Percentiles rank a stretch among this genome's conserved stretches.
Conservation (phyloP, 768 basidiomycete species). For the Mycena galericulata region DNA sequence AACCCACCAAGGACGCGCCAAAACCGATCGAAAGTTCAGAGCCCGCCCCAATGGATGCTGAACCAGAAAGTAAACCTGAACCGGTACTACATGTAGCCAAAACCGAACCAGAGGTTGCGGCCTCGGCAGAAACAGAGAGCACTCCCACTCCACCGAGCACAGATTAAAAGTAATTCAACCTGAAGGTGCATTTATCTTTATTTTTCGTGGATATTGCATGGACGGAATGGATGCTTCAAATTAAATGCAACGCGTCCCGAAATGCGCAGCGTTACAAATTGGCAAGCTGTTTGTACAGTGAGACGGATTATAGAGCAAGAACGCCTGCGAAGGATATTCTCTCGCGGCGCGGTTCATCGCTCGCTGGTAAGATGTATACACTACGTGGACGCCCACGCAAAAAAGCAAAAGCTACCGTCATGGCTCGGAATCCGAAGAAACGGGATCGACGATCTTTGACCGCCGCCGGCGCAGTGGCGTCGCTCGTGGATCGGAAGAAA, state of each 20-base stretch:
- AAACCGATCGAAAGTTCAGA: neutral
- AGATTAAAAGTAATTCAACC: neutral
- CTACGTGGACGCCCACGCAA: no score
- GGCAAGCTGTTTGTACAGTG: neutral
- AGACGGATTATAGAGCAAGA: neutral
- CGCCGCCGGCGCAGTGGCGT: conserved; percentile 59
- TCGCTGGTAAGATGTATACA: no score
- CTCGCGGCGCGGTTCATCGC: neutral
- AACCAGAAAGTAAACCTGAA: neutral
- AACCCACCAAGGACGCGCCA: conserved; percentile 1
- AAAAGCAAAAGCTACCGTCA: conserved; percentile 25
- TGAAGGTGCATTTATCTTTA: neutral
- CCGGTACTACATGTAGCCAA: neutral
- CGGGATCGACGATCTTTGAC: conserved; percentile 52
- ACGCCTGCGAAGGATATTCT: neutral
- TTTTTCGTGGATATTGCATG: conserved; percentile 8
- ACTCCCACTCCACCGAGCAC: conserved; percentile 1
- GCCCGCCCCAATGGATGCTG: no score
- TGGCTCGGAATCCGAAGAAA: conserved; percentile 45
- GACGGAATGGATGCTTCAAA: no score
- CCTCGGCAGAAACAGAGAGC: neutral
- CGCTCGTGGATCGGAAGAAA: conserved; percentile 44
- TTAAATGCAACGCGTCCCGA: no score
- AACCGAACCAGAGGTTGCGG: neutral
- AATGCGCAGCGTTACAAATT: neutral